Conservation (phyloP, 2,329 filamentous ascomycete species). For the Emericellopsis atlantica region DNA sequence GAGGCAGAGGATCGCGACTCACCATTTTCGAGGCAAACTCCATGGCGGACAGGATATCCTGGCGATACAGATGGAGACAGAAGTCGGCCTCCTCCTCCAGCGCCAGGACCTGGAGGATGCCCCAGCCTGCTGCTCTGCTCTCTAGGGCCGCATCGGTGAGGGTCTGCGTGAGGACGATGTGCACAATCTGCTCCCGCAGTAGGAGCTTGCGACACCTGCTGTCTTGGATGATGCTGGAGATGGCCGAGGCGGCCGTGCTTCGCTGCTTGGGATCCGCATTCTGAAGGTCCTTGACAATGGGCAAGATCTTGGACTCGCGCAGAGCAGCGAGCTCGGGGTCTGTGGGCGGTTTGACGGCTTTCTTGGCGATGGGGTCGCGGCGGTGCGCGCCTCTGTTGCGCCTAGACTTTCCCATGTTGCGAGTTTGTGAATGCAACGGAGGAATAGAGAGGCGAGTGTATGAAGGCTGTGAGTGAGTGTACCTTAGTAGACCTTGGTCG, state of each 20-base stretch:
- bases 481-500: too few relatives aligned
- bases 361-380: constrained; percentile 41
- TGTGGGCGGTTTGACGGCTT: constrained; percentile 42
- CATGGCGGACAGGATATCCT: constrained; percentile 48
- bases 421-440: too few relatives aligned
- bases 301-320: constrained; percentile 49
- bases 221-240: constrained; percentile 51
- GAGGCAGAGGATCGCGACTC: background rate
- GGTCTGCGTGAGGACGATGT: constrained; percentile 49
- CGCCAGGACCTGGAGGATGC: constrained; percentile 47
- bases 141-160: constrained; percentile 50
- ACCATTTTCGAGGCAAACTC: constrained; percentile 42
- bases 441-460: too few relatives aligned
- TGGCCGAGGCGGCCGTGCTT: constrained; percentile 43
- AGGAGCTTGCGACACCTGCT: constrained; percentile 50
- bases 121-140: constrained; percentile 55
- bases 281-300: constrained; percentile 47
- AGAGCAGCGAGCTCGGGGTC: constrained; percentile 53
- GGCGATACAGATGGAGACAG: constrained; percentile 49
- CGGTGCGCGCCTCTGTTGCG: constrained; percentile 37
- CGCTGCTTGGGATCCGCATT: constrained; percentile 47
- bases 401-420: constrained; percentile 47
- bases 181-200: constrained; percentile 53
- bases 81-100: constrained; percentile 55
- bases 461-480: too few relatives aligned